A percentile compares a stretch with the other conserved stretches of the same genome.
phyloP scores from a whole-genome alignment of 768 basidiomycete genomes.

The Leucosporidium yakuticum region DNA sequence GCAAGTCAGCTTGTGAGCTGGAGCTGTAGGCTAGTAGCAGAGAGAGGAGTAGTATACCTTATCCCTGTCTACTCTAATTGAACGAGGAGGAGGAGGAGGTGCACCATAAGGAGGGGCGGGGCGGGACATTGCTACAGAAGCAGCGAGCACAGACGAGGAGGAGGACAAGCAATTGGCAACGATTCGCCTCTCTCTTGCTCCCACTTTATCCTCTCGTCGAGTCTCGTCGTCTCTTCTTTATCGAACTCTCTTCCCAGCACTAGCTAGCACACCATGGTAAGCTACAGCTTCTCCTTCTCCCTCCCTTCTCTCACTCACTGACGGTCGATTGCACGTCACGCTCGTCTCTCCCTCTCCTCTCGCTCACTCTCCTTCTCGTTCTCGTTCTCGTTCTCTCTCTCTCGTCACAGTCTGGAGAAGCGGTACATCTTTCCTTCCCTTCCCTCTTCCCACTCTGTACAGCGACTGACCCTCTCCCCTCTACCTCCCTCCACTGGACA shows the following conservation, averaged over 20 bases:
- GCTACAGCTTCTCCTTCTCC: too few relatives aligned
- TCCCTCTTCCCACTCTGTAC: background rate
- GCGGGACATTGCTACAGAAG: background rate
- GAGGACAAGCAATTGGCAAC: background rate
- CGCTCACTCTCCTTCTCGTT: too few relatives aligned
- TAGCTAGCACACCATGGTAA: too few relatives aligned
- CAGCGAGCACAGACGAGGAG: background rate
- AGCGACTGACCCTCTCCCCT: background rate
- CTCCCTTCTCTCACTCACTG: background rate
- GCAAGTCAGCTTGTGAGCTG: conserved; percentile 22
- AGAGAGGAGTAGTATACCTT: conserved; percentile 12
- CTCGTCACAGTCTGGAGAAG: conserved; percentile 20
- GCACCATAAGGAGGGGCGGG: background rate
- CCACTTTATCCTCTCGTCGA: too few relatives aligned
- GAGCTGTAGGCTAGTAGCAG: background rate
- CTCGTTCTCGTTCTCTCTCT: background rate
- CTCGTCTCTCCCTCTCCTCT: too few relatives aligned
- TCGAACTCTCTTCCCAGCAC: too few relatives aligned
- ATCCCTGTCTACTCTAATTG: conserved; percentile 22
- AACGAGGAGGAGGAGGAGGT: background rate
- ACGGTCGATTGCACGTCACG: background rate
- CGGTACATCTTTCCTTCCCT: background rate
- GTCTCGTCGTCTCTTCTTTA: too few relatives aligned
- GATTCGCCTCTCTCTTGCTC: background rate
- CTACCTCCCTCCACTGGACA: too few relatives aligned